Conservation (phyloP, 2,329 filamentous ascomycete genomes). For the Botrytis fabae region DNA sequence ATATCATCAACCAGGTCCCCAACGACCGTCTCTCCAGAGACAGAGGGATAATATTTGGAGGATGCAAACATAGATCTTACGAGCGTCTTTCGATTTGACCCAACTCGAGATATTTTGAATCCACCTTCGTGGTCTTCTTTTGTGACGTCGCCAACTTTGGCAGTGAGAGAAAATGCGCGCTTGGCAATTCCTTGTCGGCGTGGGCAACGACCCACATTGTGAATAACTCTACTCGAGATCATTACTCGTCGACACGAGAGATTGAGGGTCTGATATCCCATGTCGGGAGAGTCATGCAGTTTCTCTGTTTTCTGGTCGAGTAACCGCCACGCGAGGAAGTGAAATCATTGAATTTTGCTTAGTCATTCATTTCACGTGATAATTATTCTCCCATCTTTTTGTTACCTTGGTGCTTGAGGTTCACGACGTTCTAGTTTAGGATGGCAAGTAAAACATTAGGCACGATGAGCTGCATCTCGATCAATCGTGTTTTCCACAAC, state of each 20-base stretch:
- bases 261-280: slow-evolving; percentile 12
- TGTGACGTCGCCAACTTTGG: background rate
- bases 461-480: background rate
- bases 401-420: background rate
- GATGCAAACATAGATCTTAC: background rate
- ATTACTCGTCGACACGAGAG: slow-evolving; percentile 10
- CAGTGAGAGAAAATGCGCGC: slow-evolving; percentile 3
- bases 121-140: background rate
- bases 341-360: background rate
- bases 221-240: background rate
- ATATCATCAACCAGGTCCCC: background rate
- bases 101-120: background rate
- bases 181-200: background rate
- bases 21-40: background rate
- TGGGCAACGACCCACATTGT: background rate
- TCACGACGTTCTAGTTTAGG: background rate
- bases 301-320: background rate
- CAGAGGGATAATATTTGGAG: background rate
- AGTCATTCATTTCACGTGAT: background rate
- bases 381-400: background rate
- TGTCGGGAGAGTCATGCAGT: slow-evolving; percentile 6
- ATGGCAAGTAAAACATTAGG: background rate
- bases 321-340: background rate
- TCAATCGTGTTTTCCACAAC: background rate
- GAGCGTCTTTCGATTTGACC: background rate